phyloP scores from a whole-genome alignment of 1,284 basidiomycete species.

The Tylopilus microsporus region DNA sequence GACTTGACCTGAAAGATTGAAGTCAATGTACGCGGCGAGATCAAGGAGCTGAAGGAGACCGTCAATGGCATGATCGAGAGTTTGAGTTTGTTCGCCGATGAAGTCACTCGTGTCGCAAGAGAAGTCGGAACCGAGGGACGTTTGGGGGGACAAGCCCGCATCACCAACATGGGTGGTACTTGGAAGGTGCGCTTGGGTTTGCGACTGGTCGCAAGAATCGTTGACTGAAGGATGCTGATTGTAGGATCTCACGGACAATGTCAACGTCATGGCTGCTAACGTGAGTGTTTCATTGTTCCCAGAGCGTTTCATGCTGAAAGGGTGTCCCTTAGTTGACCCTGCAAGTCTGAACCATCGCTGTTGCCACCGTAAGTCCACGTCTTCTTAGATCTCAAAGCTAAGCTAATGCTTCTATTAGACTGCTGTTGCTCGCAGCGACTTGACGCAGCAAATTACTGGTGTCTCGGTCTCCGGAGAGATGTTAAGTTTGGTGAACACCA shows the following conservation, averaged over 20 bases:
- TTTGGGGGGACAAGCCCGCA: slow-evolving; percentile 82
- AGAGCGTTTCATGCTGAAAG: no score
- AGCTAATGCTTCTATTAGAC: no score
- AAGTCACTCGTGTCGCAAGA: slow-evolving; percentile 81
- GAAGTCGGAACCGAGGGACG: slow-evolving; percentile 91
- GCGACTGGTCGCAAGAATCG: background rate
- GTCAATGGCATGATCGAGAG: slow-evolving; percentile 91
- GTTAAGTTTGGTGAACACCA: no score
- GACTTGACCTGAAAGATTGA: slow-evolving; percentile 88
- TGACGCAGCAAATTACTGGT: no score
- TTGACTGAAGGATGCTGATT: background rate
- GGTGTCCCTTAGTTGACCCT: no score
- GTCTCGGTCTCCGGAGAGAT: no score
- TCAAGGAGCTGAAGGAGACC: slow-evolving; percentile 80
- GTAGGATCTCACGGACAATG: slow-evolving; percentile 86
- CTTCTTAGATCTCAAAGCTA: no score
- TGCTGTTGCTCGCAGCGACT: no score
- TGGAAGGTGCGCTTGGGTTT: slow-evolving; percentile 68
- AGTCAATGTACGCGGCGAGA: slow-evolving; percentile 87
- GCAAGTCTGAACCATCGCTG: no score
- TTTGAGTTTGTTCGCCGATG: slow-evolving; percentile 81
- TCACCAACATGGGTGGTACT: slow-evolving; percentile 90
- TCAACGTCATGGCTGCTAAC: slow-evolving; percentile 84
- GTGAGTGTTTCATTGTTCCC: slow-evolving; percentile 32
- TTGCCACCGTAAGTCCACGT: no score